A percentile compares a stretch with the other conserved stretches of the same genome.
phyloP scores from a whole-genome alignment of 495 filamentous ascomycete species.

The Daldinia vernicosa region DNA sequence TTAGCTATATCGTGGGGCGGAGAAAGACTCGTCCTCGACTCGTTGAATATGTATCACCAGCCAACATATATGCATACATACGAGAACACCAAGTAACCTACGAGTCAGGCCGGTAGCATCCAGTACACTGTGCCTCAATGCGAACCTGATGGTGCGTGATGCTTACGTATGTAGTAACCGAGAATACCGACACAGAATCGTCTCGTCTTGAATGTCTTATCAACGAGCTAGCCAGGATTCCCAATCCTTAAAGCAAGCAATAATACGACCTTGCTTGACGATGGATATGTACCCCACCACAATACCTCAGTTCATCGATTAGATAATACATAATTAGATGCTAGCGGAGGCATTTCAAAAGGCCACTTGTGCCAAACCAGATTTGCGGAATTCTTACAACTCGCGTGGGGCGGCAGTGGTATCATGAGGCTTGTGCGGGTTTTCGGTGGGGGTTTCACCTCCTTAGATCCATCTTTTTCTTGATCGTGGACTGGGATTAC shows the following conservation, averaged over 20 bases:
- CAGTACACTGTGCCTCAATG: conserved; percentile 21
- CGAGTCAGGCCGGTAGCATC: conserved; percentile 26
- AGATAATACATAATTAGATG: conserved; percentile 2
- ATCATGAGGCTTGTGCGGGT: conserved; percentile 20
- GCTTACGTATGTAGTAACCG: conserved; percentile 27
- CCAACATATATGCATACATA: not conserved
- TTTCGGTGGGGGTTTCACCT: conserved; percentile 31
- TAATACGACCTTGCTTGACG: conserved; percentile 4
- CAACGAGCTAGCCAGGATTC: conserved; percentile 15
- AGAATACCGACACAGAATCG: conserved; percentile 15
- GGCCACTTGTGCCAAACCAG: conserved; percentile 12
- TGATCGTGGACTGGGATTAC: conserved; percentile 34
- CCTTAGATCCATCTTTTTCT: conserved; percentile 24
- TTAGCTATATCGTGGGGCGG: conserved; percentile 29
- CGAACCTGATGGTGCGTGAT: conserved; percentile 2
- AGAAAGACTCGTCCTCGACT: conserved; percentile 19
- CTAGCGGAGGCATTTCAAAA: conserved; percentile 2
- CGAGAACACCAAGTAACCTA: conserved; percentile 12
- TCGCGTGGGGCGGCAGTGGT: conserved; percentile 15
- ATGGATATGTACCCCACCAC: not conserved
- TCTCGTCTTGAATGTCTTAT: conserved; percentile 24
- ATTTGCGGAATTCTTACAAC: conserved; percentile 23
- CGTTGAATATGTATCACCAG: conserved; percentile 8
- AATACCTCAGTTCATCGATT: not conserved
- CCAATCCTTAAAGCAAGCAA: conserved; percentile 7